Evolutionary conservation across 805 yeast genomes (phyloP), one percentile per base, ranked within the genome.

Genomic region (Candida nanaspora): DNA sequence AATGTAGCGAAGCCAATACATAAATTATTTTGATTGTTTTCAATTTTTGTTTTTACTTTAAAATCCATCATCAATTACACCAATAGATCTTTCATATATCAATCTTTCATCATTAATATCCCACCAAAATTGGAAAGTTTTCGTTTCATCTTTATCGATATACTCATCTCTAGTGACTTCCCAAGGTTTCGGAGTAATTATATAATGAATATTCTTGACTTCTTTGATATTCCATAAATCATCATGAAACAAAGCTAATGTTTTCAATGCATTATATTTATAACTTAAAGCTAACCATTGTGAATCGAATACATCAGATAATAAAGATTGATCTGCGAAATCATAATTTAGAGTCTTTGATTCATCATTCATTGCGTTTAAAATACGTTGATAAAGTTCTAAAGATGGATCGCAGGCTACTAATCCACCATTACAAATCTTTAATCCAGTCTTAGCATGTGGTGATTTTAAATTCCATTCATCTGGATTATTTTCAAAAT

Each of bases 161-260:
- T 41, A 52, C 7, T 52, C 50, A 16, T 50, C 46, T 16, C 55
- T 53, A 3, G 51, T 42, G 18, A 65, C 66, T 33, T 76, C 70
- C 83, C 83, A 77, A 3, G 83, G 83, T 58, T 77, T 77, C 11
- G 82, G 82, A 6, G 70, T 67, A 32, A 77, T 46, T 26, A 77
- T 77, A 51, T 71, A 77, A 55, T 77, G 83, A 33, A 77, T 63
- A 45, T 73, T 76, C 52, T 76, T 78, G 39, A 78, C 77, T 45
- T 65, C 68, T 8, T 57, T 51, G 29, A 63, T 64, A 36, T 67
- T 59, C 74, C 80, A 74, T 23, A 78, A 46, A 16, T 69, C 68
- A 2, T 56, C 18, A 53, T 77, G 83, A 42, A 69, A 53, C 19
- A 44, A 33, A 30, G 58, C 62, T 44, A 77, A 60, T 0, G 82